Evolutionary conservation across 2,329 filamentous ascomycete genomes (phyloP).

Genomic region (Amauroascus niger): DNA sequence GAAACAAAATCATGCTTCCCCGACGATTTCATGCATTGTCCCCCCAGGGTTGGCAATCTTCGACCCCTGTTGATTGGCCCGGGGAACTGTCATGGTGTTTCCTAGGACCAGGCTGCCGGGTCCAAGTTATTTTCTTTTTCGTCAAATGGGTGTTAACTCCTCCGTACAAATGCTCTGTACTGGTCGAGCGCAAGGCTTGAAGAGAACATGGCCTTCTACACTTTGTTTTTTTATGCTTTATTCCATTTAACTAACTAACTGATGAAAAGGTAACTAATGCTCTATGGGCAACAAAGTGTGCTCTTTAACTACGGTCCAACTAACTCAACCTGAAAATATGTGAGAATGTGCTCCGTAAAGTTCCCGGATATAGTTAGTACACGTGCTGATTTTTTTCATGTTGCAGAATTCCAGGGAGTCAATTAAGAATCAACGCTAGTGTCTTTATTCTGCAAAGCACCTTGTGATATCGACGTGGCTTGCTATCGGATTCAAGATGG

Average conservation of each 20-base stretch:
- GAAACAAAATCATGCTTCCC: slow-evolving; percentile 4
- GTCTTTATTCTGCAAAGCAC: background rate
- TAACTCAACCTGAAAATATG: background rate
- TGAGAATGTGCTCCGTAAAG: no score
- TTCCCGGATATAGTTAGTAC: background rate
- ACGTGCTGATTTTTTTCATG: background rate
- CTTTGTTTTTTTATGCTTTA: background rate
- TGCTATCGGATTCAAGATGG: background rate
- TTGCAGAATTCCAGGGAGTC: background rate
- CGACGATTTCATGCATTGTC: slow-evolving; percentile 7
- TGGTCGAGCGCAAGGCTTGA: background rate
- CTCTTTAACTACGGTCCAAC: background rate
- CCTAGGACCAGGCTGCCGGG: slow-evolving; percentile 6
- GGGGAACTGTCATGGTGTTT: slow-evolving; percentile 8
- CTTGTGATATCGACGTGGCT: slow-evolving; percentile 1
- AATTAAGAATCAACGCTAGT: background rate
- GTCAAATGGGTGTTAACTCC: no score
- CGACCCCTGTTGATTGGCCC: slow-evolving; percentile 2
- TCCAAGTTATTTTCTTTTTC: background rate
- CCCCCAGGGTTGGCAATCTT: background rate
- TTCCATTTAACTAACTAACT: background rate
- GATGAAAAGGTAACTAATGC: no score
- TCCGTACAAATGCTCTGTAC: background rate
- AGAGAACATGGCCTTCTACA: background rate
- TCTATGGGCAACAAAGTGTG: background rate